Percentiles rank a stretch among this genome's conserved stretches.
Evolutionary conservation across 2,329 filamentous ascomycete species (phyloP).

Genomic region (Colletotrichum siamense): DNA sequence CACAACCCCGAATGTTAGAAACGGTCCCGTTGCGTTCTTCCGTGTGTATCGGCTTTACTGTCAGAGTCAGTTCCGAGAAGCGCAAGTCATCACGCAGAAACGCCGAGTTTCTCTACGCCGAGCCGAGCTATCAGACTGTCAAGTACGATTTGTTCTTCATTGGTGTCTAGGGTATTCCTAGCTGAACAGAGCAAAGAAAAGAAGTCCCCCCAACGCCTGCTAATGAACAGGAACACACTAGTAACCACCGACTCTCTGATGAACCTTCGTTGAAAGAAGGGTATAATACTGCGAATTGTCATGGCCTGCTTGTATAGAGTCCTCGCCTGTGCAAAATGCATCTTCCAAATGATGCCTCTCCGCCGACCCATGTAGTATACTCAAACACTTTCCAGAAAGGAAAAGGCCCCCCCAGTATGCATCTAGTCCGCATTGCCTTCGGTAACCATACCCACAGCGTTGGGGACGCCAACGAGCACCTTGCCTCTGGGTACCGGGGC

Average conservation of each 20-base stretch:
- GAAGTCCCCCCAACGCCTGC: background rate
- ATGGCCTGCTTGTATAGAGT: background rate
- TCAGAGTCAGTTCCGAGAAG: background rate
- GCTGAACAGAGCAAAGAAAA: background rate
- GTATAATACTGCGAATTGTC: background rate
- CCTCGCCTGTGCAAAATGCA: background rate
- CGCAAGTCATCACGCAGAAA: background rate
- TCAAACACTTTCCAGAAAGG: background rate
- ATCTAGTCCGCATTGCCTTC: constrained; percentile 42
- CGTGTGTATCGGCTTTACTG: background rate
- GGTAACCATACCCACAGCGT: constrained; percentile 65
- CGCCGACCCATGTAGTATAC: background rate
- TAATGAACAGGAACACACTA: background rate
- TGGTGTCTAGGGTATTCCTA: background rate
- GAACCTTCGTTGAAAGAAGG: background rate
- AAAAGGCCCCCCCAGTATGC: background rate
- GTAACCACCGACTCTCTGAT: background rate
- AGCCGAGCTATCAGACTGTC: background rate
- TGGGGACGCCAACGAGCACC: constrained; percentile 63
- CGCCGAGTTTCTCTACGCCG: background rate
- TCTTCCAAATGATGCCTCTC: background rate
- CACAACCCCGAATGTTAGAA: background rate
- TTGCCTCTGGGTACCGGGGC: constrained; percentile 59
- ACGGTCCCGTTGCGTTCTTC: background rate
- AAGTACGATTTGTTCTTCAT: background rate